A percentile compares a stretch with the other conserved stretches of the same genome.
phyloP scores from a whole-genome alignment of 257 asterid genomes.

The Solanum clarkiae region DNA sequence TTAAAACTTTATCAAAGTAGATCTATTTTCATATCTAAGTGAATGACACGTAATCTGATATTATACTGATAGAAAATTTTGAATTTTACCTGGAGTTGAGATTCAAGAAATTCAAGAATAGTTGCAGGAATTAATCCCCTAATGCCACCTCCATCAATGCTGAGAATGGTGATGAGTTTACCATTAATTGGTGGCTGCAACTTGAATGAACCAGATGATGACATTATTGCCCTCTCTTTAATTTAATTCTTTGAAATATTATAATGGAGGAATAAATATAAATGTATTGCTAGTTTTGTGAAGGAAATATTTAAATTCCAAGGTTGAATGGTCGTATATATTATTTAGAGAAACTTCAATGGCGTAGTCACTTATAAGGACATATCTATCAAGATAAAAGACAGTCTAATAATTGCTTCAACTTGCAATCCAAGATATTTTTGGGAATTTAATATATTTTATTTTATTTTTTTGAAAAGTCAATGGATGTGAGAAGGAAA shows the following conservation, averaged over 20 bases:
- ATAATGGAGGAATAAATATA: not conserved
- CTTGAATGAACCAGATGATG: not conserved
- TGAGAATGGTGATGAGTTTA: slow-evolving; percentile 32
- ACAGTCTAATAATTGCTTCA: not conserved
- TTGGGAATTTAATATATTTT: not conserved
- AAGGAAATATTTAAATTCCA: not conserved
- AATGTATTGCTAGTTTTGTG: not conserved
- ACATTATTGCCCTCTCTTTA: not conserved
- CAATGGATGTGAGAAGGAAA: not conserved
- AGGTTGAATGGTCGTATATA: not conserved
- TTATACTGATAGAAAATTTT: not conserved
- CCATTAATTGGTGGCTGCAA: slow-evolving; percentile 18
- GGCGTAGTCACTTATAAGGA: too few species aligned
- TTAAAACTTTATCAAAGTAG: too few species aligned
- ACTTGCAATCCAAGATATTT: not conserved
- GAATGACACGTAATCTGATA: not conserved
- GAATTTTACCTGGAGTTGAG: not conserved
- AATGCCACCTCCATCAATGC: slow-evolving; percentile 69
- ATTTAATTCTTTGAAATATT: not conserved
- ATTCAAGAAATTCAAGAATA: slow-evolving; percentile 17
- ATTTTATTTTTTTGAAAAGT: not conserved
- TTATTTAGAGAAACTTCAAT: not conserved
- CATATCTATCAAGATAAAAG: too few species aligned
- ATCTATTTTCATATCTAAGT: too few species aligned
- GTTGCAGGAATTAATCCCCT: slow-evolving; percentile 40